These are phyloP conservation scores for Ceratonia siliqua DNA, from an alignment of 306 rosid genomes.

Conservation along the genomic window DNA sequence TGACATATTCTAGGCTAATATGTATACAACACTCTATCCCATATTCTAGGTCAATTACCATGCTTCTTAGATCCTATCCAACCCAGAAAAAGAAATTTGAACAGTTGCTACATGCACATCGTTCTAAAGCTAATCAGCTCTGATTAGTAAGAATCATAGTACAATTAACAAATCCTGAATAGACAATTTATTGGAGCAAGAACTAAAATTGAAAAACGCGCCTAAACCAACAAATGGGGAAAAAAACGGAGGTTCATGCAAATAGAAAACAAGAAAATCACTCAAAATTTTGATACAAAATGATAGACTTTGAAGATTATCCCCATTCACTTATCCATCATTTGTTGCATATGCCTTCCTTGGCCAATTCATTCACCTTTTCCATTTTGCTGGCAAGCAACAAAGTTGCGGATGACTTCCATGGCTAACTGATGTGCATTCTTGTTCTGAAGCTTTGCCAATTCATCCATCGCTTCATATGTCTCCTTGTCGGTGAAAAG, in stretches of 20 bases:
- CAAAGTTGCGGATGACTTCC: conserved; percentile 85
- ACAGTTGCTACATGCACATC: not conserved
- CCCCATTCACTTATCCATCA: conserved; percentile 32
- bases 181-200: conserved; percentile 25
- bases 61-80: not conserved
- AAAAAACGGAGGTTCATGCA: not conserved
- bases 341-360: conserved; percentile 27
- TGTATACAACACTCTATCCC: no score
- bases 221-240: conserved; percentile 15
- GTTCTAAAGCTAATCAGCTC: not conserved
- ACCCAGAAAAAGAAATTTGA: not conserved
- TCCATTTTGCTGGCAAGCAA: conserved; percentile 80
- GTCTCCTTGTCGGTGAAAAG: conserved; percentile 91
- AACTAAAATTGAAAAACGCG: conserved; percentile 14
- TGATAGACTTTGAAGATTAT: conserved; percentile 28
- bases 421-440: conserved; percentile 92
- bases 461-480: conserved; percentile 70
- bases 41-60: no score
- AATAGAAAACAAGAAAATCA: not conserved
- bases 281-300: conserved; percentile 41
- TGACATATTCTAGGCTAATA: no score
- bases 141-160: not conserved
- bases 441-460: conserved; percentile 83
- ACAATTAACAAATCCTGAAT: conserved; percentile 21
- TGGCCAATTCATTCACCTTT: conserved; percentile 53